These are phyloP conservation scores for Pichia nanzhaoensis DNA, from an alignment of 805 yeast species.

Conservation along the genomic window DNA sequence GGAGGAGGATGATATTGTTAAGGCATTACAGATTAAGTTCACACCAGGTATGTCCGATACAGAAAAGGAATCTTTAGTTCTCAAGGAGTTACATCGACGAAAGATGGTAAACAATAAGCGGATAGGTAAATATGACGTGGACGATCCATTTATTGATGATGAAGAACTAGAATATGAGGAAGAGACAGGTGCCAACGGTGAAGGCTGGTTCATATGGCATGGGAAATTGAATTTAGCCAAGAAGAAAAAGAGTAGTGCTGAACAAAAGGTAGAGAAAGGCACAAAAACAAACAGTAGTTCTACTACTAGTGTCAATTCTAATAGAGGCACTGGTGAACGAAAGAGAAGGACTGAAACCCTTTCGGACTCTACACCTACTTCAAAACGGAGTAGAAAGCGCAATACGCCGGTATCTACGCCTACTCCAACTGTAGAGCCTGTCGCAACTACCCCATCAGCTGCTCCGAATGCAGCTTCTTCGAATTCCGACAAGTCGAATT, in stretches of 20 bases:
- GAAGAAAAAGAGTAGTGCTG: constrained; percentile 20
- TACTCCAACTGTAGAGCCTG: too few species aligned
- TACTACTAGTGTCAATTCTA: neutral
- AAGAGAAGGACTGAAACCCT: neutral
- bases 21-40: constrained; percentile 25
- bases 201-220: constrained; percentile 92
- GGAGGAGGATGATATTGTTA: constrained; percentile 27
- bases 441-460: too few species aligned
- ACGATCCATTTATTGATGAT: constrained; percentile 96
- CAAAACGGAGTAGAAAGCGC: neutral
- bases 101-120: constrained; percentile 53
- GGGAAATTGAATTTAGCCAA: constrained; percentile 75
- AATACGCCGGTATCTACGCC: too few species aligned
- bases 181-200: constrained; percentile 84
- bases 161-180: constrained; percentile 89
- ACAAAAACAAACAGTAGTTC: neutral
- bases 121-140: constrained; percentile 84
- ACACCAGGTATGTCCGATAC: constrained; percentile 29
- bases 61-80: constrained; percentile 28
- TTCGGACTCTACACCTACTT: neutral
- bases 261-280: constrained; percentile 12
- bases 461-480: too few species aligned
- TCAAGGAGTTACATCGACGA: constrained; percentile 29
- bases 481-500: too few species aligned
- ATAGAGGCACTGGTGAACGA: neutral